Evolutionary conservation across 257 asterid genomes (phyloP), one percentile per base, ranked within the genome.

Genomic region (Solanum peruvianum): DNA sequence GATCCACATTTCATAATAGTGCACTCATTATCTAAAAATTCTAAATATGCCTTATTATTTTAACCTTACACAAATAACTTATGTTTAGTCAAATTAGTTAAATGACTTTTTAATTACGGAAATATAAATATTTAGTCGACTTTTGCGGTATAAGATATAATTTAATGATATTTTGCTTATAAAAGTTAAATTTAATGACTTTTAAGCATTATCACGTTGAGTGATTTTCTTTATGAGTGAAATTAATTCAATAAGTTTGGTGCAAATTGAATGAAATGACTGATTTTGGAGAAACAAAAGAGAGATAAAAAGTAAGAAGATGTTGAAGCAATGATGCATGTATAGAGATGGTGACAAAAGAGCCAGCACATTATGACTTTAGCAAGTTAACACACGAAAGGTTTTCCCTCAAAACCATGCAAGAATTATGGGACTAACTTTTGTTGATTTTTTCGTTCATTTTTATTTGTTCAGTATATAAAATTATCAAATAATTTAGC

Each of bases 401-500:
- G 31, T 29, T 81, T 67, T 82, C 73, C 88, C 88, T 72, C 37
- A 76, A 86, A 88, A 86, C 75, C 86, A 60, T 88, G 88, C 90
- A 78, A 86, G 89, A 88, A 88, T 86, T 72, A 88, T 60, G 90
- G 88, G 87, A 41, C 82, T 70, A 25, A 70, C 42, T 31, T 31
- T 70, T 62, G 1, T 49, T 49, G 1, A 5, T 49, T 0, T 49
- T 1, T 49, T 0, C 3, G 21, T 49, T 0, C 3, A 14, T 47
- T 49, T 49, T 49, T 49, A 49, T 49, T 49, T 49, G 3, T 49
- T 14, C 3, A 49, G 0, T 49, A 14, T 49, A 15, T 49, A 49
- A 49, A 49, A 49, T 15, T 0, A 52, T 6, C 20, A 9, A 52
- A 52, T 52, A 52, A 52, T 52, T 6, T 52, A 52, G 10, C n/a